A percentile compares a stretch with the other conserved stretches of the same genome.
These are phyloP conservation scores for Canna indica DNA, from an alignment of 176 grass and related monocot genomes.

Conservation along the genomic window DNA sequence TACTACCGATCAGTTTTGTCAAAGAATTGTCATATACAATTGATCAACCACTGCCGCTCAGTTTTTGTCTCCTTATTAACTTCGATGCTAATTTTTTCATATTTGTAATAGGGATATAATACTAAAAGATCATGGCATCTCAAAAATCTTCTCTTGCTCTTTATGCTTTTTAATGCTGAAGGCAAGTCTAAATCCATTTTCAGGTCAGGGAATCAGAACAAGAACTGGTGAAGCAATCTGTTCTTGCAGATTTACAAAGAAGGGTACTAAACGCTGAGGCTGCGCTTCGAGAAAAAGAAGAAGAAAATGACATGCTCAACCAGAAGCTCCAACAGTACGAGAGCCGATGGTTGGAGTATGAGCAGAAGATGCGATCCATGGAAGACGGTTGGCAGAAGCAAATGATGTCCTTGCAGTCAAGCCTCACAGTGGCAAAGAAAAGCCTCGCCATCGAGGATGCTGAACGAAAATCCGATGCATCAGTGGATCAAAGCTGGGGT, in stretches of 20 bases:
- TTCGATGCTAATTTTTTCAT: no score
- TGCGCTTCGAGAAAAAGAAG: slow-evolving; percentile 64
- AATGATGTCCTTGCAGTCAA: slow-evolving; percentile 80
- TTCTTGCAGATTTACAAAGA: slow-evolving; percentile 76
- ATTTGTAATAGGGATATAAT: no score
- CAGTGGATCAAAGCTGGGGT: slow-evolving; percentile 74
- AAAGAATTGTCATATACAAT: no score
- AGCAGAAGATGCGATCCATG: slow-evolving; percentile 97
- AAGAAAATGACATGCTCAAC: slow-evolving; percentile 82
- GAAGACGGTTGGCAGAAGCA: slow-evolving; percentile 99
- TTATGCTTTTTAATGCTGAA: not conserved
- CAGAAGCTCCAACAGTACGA: slow-evolving; percentile 82
- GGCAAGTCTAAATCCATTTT: slow-evolving; percentile 11
- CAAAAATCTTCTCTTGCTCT: not conserved
- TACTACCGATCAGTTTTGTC: no score
- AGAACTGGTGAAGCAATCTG: slow-evolving; percentile 67
- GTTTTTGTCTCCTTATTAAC: no score
- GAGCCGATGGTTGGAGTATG: slow-evolving; percentile 75
- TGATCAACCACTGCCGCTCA: no score
- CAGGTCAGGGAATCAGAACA: slow-evolving; percentile 67
- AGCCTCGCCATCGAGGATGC: slow-evolving; percentile 74
- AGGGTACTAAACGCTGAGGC: slow-evolving; percentile 61
- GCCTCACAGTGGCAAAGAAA: slow-evolving; percentile 69
- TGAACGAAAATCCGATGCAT: slow-evolving; percentile 58
- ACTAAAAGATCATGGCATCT: no score